These are phyloP conservation scores for Calonectria pteridis DNA, from an alignment of 2,329 filamentous ascomycete genomes.

Conservation along the genomic window DNA sequence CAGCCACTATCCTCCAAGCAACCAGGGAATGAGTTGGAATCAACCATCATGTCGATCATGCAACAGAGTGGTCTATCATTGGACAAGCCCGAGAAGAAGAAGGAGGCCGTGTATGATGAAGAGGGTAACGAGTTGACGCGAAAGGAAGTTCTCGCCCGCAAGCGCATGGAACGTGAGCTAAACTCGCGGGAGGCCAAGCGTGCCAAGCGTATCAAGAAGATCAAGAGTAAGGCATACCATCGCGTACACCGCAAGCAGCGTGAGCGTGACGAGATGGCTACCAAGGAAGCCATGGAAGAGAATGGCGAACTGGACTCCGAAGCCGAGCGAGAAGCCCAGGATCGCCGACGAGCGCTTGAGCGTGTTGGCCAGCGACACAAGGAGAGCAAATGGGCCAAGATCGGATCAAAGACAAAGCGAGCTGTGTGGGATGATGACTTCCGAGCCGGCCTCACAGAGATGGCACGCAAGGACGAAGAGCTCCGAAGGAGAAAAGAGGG, in stretches of 20 bases:
- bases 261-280: constrained; percentile 66
- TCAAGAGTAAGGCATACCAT: constrained; percentile 96
- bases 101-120: constrained; percentile 74
- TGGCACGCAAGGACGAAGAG: constrained; percentile 86
- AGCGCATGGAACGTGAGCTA: constrained; percentile 85
- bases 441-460: constrained; percentile 80
- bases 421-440: constrained; percentile 92
- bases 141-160: constrained; percentile 77
- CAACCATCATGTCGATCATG: constrained; percentile 88
- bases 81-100: constrained; percentile 58
- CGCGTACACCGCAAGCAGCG: constrained; percentile 87
- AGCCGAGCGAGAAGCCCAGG: constrained; percentile 72
- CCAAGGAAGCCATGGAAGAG: constrained; percentile 65
- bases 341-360: constrained; percentile 84
- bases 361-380: constrained; percentile 87
- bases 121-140: constrained; percentile 79
- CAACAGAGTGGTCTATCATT: constrained; percentile 84
- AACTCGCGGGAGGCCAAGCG: constrained; percentile 90
- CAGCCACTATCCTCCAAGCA: constrained; percentile 73
- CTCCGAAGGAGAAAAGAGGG: constrained; percentile 84
- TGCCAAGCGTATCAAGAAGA: constrained; percentile 95
- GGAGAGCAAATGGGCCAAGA: constrained; percentile 94
- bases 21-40: constrained; percentile 84
- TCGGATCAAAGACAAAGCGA: constrained; percentile 81
- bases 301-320: constrained; percentile 74